Conservation (phyloP, 2,329 filamentous ascomycete genomes). For the Cadophora sp. region DNA sequence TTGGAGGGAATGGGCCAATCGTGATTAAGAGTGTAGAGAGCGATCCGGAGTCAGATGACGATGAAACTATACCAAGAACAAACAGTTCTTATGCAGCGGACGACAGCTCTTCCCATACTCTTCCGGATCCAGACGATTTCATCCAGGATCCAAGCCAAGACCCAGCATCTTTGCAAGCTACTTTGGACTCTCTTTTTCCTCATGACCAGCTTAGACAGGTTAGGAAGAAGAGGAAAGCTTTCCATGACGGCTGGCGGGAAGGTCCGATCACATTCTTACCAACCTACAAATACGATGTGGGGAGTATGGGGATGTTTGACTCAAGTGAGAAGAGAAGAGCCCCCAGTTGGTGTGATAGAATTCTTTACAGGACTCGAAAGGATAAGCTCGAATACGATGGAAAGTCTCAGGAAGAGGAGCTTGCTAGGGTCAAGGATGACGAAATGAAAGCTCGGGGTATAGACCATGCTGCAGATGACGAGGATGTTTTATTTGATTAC, state of each 20-base stretch:
- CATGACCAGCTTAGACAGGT: constrained; percentile 86
- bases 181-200: constrained; percentile 82
- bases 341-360: constrained; percentile 96
- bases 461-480: constrained; percentile 75
- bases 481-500: constrained; percentile 88
- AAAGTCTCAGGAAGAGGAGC: constrained; percentile 67
- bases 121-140: constrained; percentile 72
- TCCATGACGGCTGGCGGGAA: constrained; percentile 92
- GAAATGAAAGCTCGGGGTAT: constrained; percentile 85
- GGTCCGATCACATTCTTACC: constrained; percentile 88
- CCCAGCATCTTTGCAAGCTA: constrained; percentile 86
- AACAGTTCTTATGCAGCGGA: constrained; percentile 43
- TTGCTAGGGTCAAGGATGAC: constrained; percentile 75
- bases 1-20: constrained; percentile 57
- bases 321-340: constrained; percentile 92
- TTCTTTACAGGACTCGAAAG: constrained; percentile 80
- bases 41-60: constrained; percentile 53
- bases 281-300: constrained; percentile 97
- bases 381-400: constrained; percentile 72
- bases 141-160: constrained; percentile 73
- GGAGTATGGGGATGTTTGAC: constrained; percentile 91
- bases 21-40: constrained; percentile 51
- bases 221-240: constrained; percentile 77
- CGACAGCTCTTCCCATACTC: constrained; percentile 47
- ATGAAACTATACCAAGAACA: constrained; percentile 31